A percentile compares a stretch with the other conserved stretches of the same genome.
These are phyloP conservation scores for Calonectria hawksworthii DNA, from an alignment of 2,329 filamentous ascomycete species.

Conservation along the genomic window DNA sequence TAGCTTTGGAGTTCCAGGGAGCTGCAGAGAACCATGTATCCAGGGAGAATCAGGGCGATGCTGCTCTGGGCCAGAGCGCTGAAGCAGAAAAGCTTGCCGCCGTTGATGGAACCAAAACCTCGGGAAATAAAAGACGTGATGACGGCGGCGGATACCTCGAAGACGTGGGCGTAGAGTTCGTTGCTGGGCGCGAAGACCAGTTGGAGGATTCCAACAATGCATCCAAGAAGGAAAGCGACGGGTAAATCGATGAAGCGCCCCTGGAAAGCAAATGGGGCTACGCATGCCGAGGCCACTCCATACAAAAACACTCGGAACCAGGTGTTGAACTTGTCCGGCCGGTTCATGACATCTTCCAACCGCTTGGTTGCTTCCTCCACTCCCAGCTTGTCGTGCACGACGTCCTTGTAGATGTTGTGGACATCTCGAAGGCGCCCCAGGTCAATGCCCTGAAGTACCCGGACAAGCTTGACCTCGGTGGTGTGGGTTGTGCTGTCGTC, in stretches of 20 bases:
- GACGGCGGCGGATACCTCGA: constrained; percentile 69
- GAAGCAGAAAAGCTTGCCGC: constrained; percentile 76
- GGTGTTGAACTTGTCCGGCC: constrained; percentile 61
- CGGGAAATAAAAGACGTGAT: constrained; percentile 78
- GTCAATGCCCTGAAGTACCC: constrained; percentile 77
- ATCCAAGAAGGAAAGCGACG: constrained; percentile 81
- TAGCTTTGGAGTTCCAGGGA: constrained; percentile 78
- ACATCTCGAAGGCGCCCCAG: constrained; percentile 81
- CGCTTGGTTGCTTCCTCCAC: constrained; percentile 77
- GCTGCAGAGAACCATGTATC: constrained; percentile 62
- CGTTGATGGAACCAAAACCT: constrained; percentile 75
- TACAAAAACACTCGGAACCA: constrained; percentile 76
- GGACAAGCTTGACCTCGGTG: constrained; percentile 83
- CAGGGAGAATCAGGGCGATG: constrained; percentile 81
- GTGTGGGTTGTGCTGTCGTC: constrained; percentile 81
- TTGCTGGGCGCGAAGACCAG: constrained; percentile 81
- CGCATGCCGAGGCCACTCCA: constrained; percentile 80
- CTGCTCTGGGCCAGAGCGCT: constrained; percentile 80
- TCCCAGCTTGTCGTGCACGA: constrained; percentile 82
- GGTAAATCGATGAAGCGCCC: constrained; percentile 84
- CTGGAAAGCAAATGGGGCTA: constrained; percentile 85
- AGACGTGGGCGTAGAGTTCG: constrained; percentile 73
- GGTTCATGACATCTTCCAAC: constrained; percentile 68
- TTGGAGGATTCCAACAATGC: constrained; percentile 80
- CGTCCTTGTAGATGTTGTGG: constrained; percentile 84